Base-by-base conservation (phyloP, 2,329 filamentous ascomycete species). In the Colletotrichum plurivorum region DNA sequence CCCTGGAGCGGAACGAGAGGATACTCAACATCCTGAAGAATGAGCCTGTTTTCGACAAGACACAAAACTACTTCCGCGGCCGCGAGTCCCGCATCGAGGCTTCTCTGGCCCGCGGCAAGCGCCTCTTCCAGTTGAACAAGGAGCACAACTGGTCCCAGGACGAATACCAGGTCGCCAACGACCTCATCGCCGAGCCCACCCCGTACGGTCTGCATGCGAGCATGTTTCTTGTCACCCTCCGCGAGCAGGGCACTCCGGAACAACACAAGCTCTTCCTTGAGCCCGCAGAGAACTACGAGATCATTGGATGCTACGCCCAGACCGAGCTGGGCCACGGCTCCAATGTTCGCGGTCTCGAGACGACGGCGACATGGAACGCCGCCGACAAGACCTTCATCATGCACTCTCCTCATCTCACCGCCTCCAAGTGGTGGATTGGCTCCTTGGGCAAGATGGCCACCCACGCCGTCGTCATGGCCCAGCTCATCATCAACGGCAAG, bases 361-460 rank as follows among this genome's bases (percentile, higher is more conserved):
- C 91, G 0, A 92, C 88, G 0, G 92, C 92, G 1, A 93, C 89
- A 0, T 94, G 92, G 92, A 91, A 93, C 75, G 82, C 88, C 0
- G 83, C 90, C 5, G 90, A 93, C 79, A 92, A 93, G 84, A 93
- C 90, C 3, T 94, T 95, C 75, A 90, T 85, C 15, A 84, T 95
- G 43, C 89, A 94, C 79, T 93, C 91, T 0, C 93, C 93, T 10
- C 85, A 89, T 70, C 84, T 94, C 64, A 94, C 93, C 2, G 88
- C 92, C 0, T 92, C 91, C 41, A 95, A 95, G 77, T 95, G 92
- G 92, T 95, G 93, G 93, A 94, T 94, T 73, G 93, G 93, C 1
- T 93, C 92, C 12, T 85, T 95, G 4, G 93, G 93, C 59, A 87
- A 91, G 73, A 91, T 90, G 3, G 93, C 93, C 52, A 95, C 93